These are phyloP conservation scores for Solanum hybrid DNA, from an alignment of 305 asterid species.

Conservation along the genomic window DNA sequence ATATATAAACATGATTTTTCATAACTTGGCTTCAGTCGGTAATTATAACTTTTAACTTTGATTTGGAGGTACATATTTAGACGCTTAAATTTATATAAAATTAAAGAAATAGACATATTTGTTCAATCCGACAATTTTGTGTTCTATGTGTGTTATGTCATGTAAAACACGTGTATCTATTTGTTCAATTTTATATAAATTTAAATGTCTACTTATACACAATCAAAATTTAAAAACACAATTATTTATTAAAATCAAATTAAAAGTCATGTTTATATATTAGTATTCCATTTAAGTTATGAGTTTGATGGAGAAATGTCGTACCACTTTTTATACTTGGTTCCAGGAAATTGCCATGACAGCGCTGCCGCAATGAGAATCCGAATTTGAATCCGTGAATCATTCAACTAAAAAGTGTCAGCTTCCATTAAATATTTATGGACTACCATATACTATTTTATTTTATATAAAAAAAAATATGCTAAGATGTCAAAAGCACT, in stretches of 20 bases:
- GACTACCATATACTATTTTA: not conserved
- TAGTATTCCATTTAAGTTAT: too few relatives aligned
- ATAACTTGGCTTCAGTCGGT: too few relatives aligned
- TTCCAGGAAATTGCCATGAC: not conserved
- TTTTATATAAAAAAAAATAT: too few relatives aligned
- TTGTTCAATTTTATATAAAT: too few relatives aligned
- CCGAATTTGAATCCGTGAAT: not conserved
- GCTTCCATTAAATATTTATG: not conserved
- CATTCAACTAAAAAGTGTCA: not conserved
- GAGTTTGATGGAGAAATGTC: not conserved
- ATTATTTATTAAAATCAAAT: rapidly evolving
- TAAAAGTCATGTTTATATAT: too few relatives aligned
- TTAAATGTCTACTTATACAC: too few relatives aligned
- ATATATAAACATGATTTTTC: not conserved
- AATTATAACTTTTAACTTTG: too few relatives aligned
- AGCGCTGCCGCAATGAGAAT: not conserved
- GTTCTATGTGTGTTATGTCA: rapidly evolving
- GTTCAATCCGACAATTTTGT: rapidly evolving
- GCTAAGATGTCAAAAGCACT: not conserved
- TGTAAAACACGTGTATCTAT: too few relatives aligned
- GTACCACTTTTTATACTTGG: not conserved
- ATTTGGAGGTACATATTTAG: too few relatives aligned
- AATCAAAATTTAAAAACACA: rapidly evolving
- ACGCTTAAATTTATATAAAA: too few relatives aligned
- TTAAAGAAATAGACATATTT: too few relatives aligned